phyloP scores from a whole-genome alignment of 2,329 filamentous ascomycete genomes.

The Pseudogymnoascus sp. region DNA sequence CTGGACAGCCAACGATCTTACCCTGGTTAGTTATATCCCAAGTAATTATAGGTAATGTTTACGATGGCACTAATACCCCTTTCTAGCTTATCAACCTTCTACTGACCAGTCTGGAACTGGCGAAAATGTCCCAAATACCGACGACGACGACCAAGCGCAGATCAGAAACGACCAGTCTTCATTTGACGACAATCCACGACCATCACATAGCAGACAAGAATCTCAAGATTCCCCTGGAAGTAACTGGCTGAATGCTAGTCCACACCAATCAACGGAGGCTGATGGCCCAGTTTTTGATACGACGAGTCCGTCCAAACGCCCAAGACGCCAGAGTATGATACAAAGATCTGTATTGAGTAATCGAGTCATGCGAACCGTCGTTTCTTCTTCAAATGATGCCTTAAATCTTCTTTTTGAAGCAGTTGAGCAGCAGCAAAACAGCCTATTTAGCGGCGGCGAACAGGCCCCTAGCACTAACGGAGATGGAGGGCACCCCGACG shows the following conservation, averaged over 20 bases:
- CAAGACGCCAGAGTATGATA: not conserved
- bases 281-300: not conserved
- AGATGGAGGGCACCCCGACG: slow-evolving; percentile 22
- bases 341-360: slow-evolving; percentile 10
- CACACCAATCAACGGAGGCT: not conserved
- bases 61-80: not conserved
- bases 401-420: slow-evolving; percentile 45
- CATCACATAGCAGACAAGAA: not conserved
- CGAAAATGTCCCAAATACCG: not conserved
- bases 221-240: not conserved
- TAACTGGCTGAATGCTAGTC: not conserved
- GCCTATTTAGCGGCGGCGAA: slow-evolving; percentile 25
- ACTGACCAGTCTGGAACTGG: not conserved
- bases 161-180: not conserved
- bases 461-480: slow-evolving; percentile 27
- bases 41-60: not conserved
- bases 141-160: not conserved
- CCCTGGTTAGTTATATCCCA: not conserved
- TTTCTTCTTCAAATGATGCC: slow-evolving; percentile 45
- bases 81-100: not conserved
- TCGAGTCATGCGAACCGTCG: slow-evolving; percentile 37
- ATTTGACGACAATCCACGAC: not conserved
- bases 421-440: slow-evolving; percentile 29
- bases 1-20: not conserved
- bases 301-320: not conserved